Evolutionary conservation across 306 rosid species (phyloP).

Genomic region (Lathyrus sativus): DNA sequence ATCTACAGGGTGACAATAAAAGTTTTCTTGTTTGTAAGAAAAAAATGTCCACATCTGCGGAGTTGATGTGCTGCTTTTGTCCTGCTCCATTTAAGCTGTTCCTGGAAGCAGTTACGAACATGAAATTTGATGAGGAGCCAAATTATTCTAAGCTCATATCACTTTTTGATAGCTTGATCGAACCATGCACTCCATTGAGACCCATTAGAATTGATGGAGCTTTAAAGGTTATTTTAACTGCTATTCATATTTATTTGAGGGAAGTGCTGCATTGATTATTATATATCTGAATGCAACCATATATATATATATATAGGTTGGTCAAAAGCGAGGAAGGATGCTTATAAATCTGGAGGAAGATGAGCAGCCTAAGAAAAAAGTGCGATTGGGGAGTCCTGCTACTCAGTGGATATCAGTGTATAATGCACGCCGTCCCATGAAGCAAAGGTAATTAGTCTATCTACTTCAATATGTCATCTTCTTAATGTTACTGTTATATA

Average conservation of each 20-base stretch:
- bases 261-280: slow-evolving; percentile 1
- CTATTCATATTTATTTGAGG: background rate
- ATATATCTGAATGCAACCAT: slow-evolving; percentile 23
- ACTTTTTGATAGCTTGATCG: slow-evolving; percentile 79
- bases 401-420: slow-evolving; percentile 96
- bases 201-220: slow-evolving; percentile 96
- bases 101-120: slow-evolving; percentile 82
- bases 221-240: slow-evolving; percentile 59
- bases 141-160: slow-evolving; percentile 85
- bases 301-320: slow-evolving; percentile 64
- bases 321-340: slow-evolving; percentile 84
- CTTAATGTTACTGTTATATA: slow-evolving; percentile 8
- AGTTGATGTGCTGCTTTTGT: slow-evolving; percentile 88
- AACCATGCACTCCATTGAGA: slow-evolving; percentile 66
- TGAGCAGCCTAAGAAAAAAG: slow-evolving; percentile 94
- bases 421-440: slow-evolving; percentile 94
- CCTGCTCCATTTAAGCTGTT: slow-evolving; percentile 88
- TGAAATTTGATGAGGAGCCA: slow-evolving; percentile 96
- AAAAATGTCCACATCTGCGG: slow-evolving; percentile 89
- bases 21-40: slow-evolving; percentile 95
- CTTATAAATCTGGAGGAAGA: slow-evolving; percentile 84
- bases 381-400: slow-evolving; percentile 87
- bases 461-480: slow-evolving; percentile 13
- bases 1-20: slow-evolving; percentile 90
- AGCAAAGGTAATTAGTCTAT: slow-evolving; percentile 71